Evolutionary conservation across 495 filamentous ascomycete genomes (phyloP), one percentile per base, ranked within the genome.

Genomic region (Saxophila tyrrhenica): DNA sequence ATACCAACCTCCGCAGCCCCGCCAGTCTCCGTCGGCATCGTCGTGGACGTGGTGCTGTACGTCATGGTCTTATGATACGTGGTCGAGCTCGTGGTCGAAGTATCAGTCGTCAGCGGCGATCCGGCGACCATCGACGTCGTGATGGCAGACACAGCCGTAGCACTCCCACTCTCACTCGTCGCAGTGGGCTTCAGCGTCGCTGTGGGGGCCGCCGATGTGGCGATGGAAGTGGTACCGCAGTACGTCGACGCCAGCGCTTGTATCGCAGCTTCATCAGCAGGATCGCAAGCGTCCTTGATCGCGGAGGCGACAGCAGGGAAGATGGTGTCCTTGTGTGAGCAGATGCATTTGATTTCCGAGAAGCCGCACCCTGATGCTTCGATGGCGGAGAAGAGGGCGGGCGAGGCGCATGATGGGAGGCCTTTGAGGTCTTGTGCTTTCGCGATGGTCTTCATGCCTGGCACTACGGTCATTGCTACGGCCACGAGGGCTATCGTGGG

Each of bases 271-370:
- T 47, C 35, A 17, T 60, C 57, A 16, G 29, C 35, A 21, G 53
- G 52, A 9, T 16, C 10, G 50, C 58, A 61, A 9, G 38, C 48
- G 19, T 23, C 32, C 23, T 49, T 9, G 19, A 60, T 45, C 22
- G 57, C 52, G 19, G 45, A 9, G 19, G 16, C 9, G 11, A 60
- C 9, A 25, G 39, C 32, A 2, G 32, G 25, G 29, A 55, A 23
- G 16, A 60, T n/a, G 7, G 5, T 35, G 11, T 15, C 24, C 1
- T 48, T 52, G 29, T 47, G 51, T 21, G 41, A 41, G 57, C 57
- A 60, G 41, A 60, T 47, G 57, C 57, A 60, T 2, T 51, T 38
- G 15, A 41, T 48, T 23, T 60, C 52, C 39, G 42, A 46, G 35
- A 35, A 8, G 10, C 20, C 16, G 58, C 58, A 61, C 49, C 58